Conservation (phyloP, 768 basidiomycete genomes). For the Suillus hirtellus region DNA sequence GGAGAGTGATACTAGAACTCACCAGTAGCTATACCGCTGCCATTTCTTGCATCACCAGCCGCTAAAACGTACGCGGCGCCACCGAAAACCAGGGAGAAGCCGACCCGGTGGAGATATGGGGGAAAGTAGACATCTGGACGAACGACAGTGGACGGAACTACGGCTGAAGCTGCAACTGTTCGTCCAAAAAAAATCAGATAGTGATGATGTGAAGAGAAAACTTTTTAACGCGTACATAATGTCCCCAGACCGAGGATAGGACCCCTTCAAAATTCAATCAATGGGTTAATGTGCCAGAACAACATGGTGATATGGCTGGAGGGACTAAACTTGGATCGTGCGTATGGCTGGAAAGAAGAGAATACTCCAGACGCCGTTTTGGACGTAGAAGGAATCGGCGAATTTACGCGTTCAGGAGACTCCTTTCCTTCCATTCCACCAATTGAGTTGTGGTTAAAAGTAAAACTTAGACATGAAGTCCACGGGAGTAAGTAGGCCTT, state of each 20-base stretch:
- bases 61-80: slow-evolving; percentile 45
- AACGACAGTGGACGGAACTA: slow-evolving; percentile 36
- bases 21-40: slow-evolving; percentile 43
- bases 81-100: slow-evolving; percentile 44
- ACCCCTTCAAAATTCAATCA: slow-evolving; percentile 18
- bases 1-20: background rate
- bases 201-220: background rate
- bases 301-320: slow-evolving; percentile 18
- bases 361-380: slow-evolving; percentile 26
- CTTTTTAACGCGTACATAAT: slow-evolving; percentile 31
- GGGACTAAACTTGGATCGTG: slow-evolving; percentile 33
- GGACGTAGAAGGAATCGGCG: slow-evolving; percentile 4
- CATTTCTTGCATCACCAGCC: slow-evolving; percentile 42
- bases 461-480: background rate
- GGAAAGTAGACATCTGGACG: slow-evolving; percentile 34
- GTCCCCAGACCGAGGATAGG: slow-evolving; percentile 34
- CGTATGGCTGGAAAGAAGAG: slow-evolving; percentile 28
- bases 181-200: background rate
- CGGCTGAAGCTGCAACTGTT: slow-evolving; percentile 38
- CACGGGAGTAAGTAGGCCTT: background rate
- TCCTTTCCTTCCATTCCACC: slow-evolving; percentile 3
- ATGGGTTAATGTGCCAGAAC: background rate
- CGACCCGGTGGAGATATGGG: slow-evolving; percentile 43
- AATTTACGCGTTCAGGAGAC: background rate
- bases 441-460: background rate